Evolutionary conservation across 331 rosid genomes (phyloP).

Genomic region (Arachis monticola): DNA sequence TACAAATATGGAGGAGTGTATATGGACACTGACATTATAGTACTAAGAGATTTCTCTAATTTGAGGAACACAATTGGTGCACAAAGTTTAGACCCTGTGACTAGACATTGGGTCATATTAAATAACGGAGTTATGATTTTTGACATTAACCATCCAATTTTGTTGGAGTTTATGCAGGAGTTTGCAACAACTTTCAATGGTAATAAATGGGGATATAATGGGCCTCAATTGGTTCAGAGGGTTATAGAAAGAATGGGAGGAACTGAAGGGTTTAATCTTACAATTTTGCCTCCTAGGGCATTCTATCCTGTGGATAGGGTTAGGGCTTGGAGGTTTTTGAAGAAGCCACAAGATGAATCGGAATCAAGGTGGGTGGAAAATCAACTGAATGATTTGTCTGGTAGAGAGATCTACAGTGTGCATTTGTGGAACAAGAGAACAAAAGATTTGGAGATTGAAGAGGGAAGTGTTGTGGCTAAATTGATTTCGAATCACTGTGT

Average conservation of each 20-base stretch:
- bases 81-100: constrained; percentile 49
- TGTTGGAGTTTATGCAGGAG: constrained; percentile 60
- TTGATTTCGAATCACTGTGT: constrained; percentile 54
- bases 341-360: constrained; percentile 45
- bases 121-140: constrained; percentile 64
- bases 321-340: constrained; percentile 45
- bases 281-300: constrained; percentile 52
- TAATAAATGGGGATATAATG: constrained; percentile 70
- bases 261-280: constrained; percentile 48
- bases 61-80: constrained; percentile 66
- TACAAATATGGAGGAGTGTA: constrained; percentile 70
- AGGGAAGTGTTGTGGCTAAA: constrained; percentile 64
- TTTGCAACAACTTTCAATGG: constrained; percentile 65
- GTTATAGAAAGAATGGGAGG: constrained; percentile 49
- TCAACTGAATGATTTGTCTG: constrained; percentile 32
- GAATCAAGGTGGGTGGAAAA: constrained; percentile 48
- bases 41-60: constrained; percentile 49
- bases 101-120: constrained; percentile 59
- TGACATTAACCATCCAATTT: constrained; percentile 66
- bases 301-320: constrained; percentile 69
- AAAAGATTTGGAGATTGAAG: constrained; percentile 45
- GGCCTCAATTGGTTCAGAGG: constrained; percentile 69
- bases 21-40: constrained; percentile 59
- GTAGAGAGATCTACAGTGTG: constrained; percentile 51
- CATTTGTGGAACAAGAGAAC: constrained; percentile 73